Evolutionary conservation across 2,329 filamentous ascomycete genomes (phyloP).

Genomic region (Paraphaeosphaeria minitans): DNA sequence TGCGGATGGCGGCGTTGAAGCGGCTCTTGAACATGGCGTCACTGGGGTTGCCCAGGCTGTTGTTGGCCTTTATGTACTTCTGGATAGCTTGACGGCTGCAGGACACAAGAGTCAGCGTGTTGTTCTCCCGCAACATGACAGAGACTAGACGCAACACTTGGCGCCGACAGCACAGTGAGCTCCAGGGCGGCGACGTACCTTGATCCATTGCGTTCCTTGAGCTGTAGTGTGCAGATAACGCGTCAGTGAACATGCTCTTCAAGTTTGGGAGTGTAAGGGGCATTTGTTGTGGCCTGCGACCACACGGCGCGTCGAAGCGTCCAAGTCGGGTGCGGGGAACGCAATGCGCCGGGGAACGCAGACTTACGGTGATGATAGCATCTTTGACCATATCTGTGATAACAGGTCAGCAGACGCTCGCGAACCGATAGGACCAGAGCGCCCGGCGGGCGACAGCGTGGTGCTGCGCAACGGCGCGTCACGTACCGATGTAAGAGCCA

Average conservation of each 20-base stretch:
- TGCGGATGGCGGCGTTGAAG: conserved; percentile 84
- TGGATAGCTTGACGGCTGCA: conserved; percentile 72
- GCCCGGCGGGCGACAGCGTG: conserved; percentile 53
- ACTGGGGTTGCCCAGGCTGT: conserved; percentile 62
- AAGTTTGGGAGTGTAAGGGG: conserved; percentile 16
- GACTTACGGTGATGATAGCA: conserved; percentile 72
- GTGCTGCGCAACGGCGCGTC: conserved; percentile 52
- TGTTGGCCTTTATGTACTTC: conserved; percentile 76
- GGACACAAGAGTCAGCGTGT: conserved; percentile 42
- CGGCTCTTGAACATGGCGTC: conserved; percentile 69
- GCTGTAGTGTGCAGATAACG: conserved; percentile 55
- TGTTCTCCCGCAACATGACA: conserved; percentile 27
- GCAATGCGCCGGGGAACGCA: conserved; percentile 56
- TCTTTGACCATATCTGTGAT: conserved; percentile 73
- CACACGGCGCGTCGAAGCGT: conserved; percentile 39
- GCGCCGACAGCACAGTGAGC: conserved; percentile 29
- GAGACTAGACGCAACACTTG: conserved; percentile 31
- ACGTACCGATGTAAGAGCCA: conserved; percentile 68
- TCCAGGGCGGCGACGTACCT: conserved; percentile 59
- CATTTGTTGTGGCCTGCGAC: conserved; percentile 36
- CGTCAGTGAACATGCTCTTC: conserved; percentile 53
- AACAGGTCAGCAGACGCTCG: conserved; percentile 59
- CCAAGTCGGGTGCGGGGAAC: conserved; percentile 45
- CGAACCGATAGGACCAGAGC: conserved; percentile 53
- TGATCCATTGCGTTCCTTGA: conserved; percentile 73